These are phyloP conservation scores for Jamesozyma piceae DNA, from an alignment of 805 yeast genomes.

Conservation along the genomic window DNA sequence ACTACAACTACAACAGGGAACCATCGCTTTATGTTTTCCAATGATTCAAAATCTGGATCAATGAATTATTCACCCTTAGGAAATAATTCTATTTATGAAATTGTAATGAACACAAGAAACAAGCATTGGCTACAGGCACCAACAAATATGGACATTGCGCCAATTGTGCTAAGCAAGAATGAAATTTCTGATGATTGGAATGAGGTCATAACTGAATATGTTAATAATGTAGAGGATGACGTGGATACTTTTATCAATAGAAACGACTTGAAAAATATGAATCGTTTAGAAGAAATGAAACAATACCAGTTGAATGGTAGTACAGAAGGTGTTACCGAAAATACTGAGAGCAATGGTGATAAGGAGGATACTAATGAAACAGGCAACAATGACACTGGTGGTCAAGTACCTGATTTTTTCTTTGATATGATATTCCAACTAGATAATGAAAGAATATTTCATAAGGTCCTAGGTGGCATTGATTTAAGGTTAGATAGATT, in stretches of 20 bases:
- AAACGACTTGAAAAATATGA: slow-evolving; percentile 35
- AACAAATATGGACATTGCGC: slow-evolving; percentile 76
- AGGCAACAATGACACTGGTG: slow-evolving; percentile 10
- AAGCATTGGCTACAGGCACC: slow-evolving; percentile 48
- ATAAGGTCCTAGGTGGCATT: slow-evolving; percentile 56
- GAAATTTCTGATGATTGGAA: slow-evolving; percentile 37
- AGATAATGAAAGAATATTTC: slow-evolving; percentile 82
- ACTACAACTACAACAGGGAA: slow-evolving; percentile 6
- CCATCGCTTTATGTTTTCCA: slow-evolving; percentile 4
- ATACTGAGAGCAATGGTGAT: slow-evolving; percentile 3
- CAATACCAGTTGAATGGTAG: slow-evolving; percentile 20
- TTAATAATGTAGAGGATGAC: slow-evolving; percentile 36
- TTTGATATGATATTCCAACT: slow-evolving; percentile 61
- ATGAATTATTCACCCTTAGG: slow-evolving; percentile 30
- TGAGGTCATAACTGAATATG: slow-evolving; percentile 37
- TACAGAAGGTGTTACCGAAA: slow-evolving; percentile 11
- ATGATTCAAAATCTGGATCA: slow-evolving; percentile 19
- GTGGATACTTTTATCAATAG: slow-evolving; percentile 37
- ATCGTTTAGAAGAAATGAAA: slow-evolving; percentile 31
- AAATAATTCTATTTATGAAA: slow-evolving; percentile 62
- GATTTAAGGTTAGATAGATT: slow-evolving; percentile 33
- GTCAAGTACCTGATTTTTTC: slow-evolving; percentile 56
- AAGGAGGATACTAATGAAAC: slow-evolving; percentile 12
- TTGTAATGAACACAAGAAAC: slow-evolving; percentile 40
- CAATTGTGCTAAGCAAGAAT: slow-evolving; percentile 50